Conservation (phyloP, 495 filamentous ascomycete species). For the Penicillium riverlandense region DNA sequence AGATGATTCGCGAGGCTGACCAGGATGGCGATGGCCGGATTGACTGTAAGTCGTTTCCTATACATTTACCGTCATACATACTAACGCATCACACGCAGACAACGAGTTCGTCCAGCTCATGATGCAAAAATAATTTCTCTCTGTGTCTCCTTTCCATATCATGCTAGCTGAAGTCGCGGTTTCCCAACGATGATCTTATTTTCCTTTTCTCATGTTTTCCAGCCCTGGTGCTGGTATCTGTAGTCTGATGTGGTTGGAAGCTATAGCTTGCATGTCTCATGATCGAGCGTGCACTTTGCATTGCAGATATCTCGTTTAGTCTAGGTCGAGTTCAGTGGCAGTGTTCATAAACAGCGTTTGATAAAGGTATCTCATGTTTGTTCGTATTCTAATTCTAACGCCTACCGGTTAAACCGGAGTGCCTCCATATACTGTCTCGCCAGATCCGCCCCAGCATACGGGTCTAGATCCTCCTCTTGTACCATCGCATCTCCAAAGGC, state of each 20-base stretch:
- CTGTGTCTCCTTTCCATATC: slow-evolving; percentile 17
- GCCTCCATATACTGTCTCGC: slow-evolving; percentile 45
- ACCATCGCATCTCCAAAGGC: slow-evolving; percentile 2
- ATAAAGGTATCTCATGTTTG: too few relatives aligned
- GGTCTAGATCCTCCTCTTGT: slow-evolving; percentile 27
- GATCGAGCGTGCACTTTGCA: slow-evolving; percentile 24
- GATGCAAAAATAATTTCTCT: slow-evolving; percentile 90
- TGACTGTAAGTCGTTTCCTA: slow-evolving; percentile 59
- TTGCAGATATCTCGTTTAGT: slow-evolving; percentile 5
- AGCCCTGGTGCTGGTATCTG: slow-evolving; percentile 22
- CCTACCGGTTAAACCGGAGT: slow-evolving; percentile 39
- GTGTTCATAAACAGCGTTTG: not conserved
- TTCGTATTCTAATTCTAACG: not conserved
- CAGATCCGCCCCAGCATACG: slow-evolving; percentile 34
- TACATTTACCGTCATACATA: not conserved
- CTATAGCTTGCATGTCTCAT: slow-evolving; percentile 23
- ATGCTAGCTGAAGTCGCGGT: slow-evolving; percentile 27
- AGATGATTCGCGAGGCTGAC: slow-evolving; percentile 99
- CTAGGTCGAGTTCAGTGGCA: slow-evolving; percentile 3
- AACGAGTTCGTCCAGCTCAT: slow-evolving; percentile 99
- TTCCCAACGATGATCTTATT: slow-evolving; percentile 15
- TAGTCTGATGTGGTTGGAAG: slow-evolving; percentile 19
- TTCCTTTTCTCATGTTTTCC: slow-evolving; percentile 7
- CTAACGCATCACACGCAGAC: slow-evolving; percentile 48
- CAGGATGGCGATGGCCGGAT: slow-evolving; percentile 97